A percentile compares a stretch with the other conserved stretches of the same genome.
phyloP scores from a whole-genome alignment of 2,329 filamentous ascomycete species.

The Biscogniauxia marginata region DNA sequence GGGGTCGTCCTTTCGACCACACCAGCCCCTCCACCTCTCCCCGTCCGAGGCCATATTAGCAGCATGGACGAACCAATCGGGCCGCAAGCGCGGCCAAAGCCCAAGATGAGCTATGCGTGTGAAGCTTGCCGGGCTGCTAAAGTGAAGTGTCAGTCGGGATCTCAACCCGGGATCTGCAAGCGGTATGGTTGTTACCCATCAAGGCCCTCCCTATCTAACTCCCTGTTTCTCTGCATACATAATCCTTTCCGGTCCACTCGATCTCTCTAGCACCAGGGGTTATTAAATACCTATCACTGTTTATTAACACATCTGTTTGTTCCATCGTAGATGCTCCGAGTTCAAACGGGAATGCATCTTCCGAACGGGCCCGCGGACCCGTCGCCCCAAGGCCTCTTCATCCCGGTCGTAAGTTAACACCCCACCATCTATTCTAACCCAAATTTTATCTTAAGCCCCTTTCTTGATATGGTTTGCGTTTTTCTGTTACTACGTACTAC shows the following conservation, averaged over 20 bases:
- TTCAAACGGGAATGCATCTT: slow-evolving; percentile 55
- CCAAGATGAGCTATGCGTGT: slow-evolving; percentile 47
- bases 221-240: neutral
- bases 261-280: no score
- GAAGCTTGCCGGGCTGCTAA: slow-evolving; percentile 55
- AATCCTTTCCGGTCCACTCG: no score
- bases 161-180: slow-evolving; percentile 48
- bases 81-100: slow-evolving; percentile 16
- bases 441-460: neutral
- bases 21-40: neutral
- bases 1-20: neutral
- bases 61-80: slow-evolving; percentile 17
- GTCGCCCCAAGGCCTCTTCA: slow-evolving; percentile 42
- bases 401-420: slow-evolving; percentile 39
- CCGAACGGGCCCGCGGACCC: slow-evolving; percentile 48
- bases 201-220: neutral
- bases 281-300: no score
- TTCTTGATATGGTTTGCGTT: neutral
- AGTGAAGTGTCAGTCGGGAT: slow-evolving; percentile 50
- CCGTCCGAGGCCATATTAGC: neutral
- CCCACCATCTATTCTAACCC: slow-evolving; percentile 10
- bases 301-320: neutral
- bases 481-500: neutral
- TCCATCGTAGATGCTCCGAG: slow-evolving; percentile 44
- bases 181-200: slow-evolving; percentile 40